Base-by-base conservation (phyloP, 169 alveolate genomes). In the Plasmodium gaboni region DNA sequence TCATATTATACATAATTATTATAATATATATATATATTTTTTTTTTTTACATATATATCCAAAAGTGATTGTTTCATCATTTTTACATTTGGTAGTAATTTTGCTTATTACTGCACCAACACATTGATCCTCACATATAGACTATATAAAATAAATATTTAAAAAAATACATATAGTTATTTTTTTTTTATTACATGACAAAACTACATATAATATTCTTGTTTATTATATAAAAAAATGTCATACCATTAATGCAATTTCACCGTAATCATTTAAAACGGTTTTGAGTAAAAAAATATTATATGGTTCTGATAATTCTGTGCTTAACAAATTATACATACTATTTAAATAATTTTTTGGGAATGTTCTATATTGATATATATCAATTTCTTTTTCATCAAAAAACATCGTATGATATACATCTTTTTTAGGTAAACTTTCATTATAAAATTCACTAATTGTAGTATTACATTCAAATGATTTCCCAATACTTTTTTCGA, bases 231-330 rank as follows among this genome's bases (percentile, higher is more conserved):
- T n/a, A n/a, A 63, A 15, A 61, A 53, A 83, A 19, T 68, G 68
- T 57, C 53, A 32, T 68, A 83, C 91, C 91, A 83, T 83, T 44
- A 83, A 63, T 17, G 91, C 72, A 48, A 83, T 83, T 83, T 83
- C 83, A 55, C 73, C 22, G 24, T 80, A 68, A 48, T 80, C 55
- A 57, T 68, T 83, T 50, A 83, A 68, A 53, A 83, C 69, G n/a
- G 91, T 80, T 83, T 83, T 83, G 69, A 83, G 91, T 51, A 83
- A 68, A 38, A 83, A 83, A 46, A 83, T 68, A 42, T 67, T 83
- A 83, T 83, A 83, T 13, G 91, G 91, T 59, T 83, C 91, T n/a
- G 91, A 83, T 46, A 83, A 68, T 63, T 83, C 91, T 48, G 73
- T 68, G 6, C 91, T 72, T 61, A 83, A 28, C n/a, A 83, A 28